Percentiles rank a stretch among this genome's conserved stretches.
phyloP scores from a whole-genome alignment of 2,329 filamentous ascomycete genomes.

The Fusarium beomiforme region DNA sequence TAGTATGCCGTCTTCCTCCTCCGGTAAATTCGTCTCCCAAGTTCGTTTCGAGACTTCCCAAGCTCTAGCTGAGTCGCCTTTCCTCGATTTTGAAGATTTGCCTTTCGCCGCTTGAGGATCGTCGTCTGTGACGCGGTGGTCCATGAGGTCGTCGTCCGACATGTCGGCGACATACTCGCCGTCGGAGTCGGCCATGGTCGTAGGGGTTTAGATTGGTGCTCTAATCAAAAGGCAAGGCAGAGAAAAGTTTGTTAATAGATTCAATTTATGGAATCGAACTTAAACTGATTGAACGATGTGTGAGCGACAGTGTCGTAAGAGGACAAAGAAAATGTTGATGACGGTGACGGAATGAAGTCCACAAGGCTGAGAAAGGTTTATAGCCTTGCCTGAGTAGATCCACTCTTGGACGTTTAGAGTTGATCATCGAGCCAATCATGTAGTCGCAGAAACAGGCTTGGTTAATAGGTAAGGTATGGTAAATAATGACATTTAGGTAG shows the following conservation, averaged over 20 bases:
- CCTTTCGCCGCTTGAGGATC: slow-evolving; percentile 44
- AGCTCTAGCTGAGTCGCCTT: slow-evolving; percentile 60
- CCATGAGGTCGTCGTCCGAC: slow-evolving; percentile 72
- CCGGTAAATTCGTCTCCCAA: slow-evolving; percentile 75
- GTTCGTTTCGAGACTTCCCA: slow-evolving; percentile 75
- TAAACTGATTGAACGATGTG: background rate
- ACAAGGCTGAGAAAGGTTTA: slow-evolving; percentile 38
- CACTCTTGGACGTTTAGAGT: slow-evolving; percentile 23
- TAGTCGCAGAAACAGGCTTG: slow-evolving; percentile 13
- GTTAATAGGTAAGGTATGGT: background rate
- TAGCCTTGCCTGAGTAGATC: slow-evolving; percentile 38
- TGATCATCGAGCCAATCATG: slow-evolving; percentile 31
- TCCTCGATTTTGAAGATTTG: slow-evolving; percentile 44
- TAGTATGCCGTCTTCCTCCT: slow-evolving; percentile 82
- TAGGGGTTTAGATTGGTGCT: background rate
- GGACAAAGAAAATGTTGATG: slow-evolving; percentile 8
- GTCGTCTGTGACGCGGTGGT: slow-evolving; percentile 57
- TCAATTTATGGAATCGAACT: background rate
- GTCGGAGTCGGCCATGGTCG: slow-evolving; percentile 75
- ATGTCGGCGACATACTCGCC: slow-evolving; percentile 73
- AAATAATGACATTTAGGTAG: background rate
- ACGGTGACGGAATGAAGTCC: slow-evolving; percentile 35
- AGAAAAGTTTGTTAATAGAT: background rate
- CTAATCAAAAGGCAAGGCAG: background rate
- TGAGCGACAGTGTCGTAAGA: background rate